Base-by-base conservation (phyloP, 371 early-diverging fungal genomes). In the Umbelopsis sp. region DNA sequence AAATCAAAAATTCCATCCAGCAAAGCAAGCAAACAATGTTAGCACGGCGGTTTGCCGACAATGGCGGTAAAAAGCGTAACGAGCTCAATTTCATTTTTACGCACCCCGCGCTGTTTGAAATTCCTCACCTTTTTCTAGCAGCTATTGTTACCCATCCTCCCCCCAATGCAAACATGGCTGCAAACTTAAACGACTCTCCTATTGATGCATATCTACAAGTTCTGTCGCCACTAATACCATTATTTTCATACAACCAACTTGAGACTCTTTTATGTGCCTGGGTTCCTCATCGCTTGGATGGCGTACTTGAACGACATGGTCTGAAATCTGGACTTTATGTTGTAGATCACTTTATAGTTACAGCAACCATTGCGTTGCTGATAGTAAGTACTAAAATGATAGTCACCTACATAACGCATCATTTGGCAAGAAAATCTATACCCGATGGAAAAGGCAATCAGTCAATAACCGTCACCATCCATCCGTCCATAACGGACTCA, bases 281-380 rank as follows among this genome's bases (percentile, higher is more conserved):
- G 48, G 66, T 78, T 6, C 78, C 78, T 3, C 53, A 67, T 11
- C 62, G 70, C 5, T 37, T 78, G 6, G 66, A 51, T 51, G 32
- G 37, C 10, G 25, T 50, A 11, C n/a, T 65, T 14, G 73, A 77
- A 10, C 69, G 50, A 37, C 70, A 69, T 57, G 45, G 74, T 35
- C 71, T 68, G 32, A 73, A 76, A 18, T 75, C 76, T 14, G 72
- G 72, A 7, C 70, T 78, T n/a, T 78, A 78, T 48, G 64, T 76
- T 20, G 76, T 78, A 1, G 78, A 78, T 44, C 73, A 74, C 22
- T 78, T 78, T 68, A 38, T 75, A 14, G 69, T 75, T 65, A 78
- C 72, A 3, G 74, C 76, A 11, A 66, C 68, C 2, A 74, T 75
- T 2, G 74, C 78, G 1, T 35, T 73, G n/a, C 41, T 78, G n/a